Evolutionary conservation across 805 yeast genomes (phyloP).

Genomic region (Torulaspora indica): DNA sequence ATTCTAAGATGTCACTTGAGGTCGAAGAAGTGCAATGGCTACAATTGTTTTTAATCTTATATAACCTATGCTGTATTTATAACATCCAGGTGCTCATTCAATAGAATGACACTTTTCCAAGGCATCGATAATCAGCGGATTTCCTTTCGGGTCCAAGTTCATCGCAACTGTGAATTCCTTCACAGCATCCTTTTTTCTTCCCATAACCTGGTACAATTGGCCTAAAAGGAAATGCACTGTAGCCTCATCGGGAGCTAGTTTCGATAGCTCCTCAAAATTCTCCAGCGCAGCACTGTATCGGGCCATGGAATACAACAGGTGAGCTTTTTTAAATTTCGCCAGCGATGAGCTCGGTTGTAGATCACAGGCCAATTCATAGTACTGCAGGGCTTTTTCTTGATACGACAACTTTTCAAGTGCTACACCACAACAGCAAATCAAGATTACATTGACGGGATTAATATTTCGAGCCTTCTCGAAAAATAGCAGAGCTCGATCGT

Average conservation of each 20-base stretch:
- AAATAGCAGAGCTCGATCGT: conserved; percentile 76
- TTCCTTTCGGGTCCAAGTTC: conserved; percentile 88
- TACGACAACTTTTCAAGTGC: conserved; percentile 74
- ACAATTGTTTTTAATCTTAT: conserved; percentile 4
- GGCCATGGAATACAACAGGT: conserved; percentile 65
- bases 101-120: conserved; percentile 48
- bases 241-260: conserved; percentile 90
- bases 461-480: conserved; percentile 82
- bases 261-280: conserved; percentile 66
- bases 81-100: conserved; percentile 16
- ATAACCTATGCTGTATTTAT: conserved; percentile 10
- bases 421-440: conserved; percentile 92
- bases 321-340: conserved; percentile 85
- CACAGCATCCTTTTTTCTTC: conserved; percentile 71
- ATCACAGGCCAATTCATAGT: conserved; percentile 76
- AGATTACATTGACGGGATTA: conserved; percentile 84
- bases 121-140: conserved; percentile 79
- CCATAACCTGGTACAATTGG: conserved; percentile 71
- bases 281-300: conserved; percentile 66
- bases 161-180: conserved; percentile 83
- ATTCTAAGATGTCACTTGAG: background rate
- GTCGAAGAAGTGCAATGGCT: background rate
- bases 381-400: conserved; percentile 66
- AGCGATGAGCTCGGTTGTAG: conserved; percentile 82
- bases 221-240: conserved; percentile 88